Percentiles rank a stretch among this genome's conserved stretches.
phyloP scores from a whole-genome alignment of 805 yeast genomes.

The Metschnikowia lochheadii region DNA sequence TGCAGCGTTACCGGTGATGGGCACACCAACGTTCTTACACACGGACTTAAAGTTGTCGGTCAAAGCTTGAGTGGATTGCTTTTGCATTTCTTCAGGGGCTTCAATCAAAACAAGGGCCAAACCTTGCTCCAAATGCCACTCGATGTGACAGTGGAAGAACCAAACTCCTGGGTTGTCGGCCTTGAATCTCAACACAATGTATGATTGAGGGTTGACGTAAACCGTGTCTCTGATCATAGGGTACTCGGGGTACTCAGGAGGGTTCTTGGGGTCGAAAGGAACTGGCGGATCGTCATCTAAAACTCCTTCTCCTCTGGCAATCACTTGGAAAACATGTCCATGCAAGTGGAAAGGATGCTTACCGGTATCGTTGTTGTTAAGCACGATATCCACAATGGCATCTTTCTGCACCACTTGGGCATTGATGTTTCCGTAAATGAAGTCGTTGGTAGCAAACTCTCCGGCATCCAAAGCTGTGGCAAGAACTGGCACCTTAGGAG shows the following conservation, averaged over 20 bases:
- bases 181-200: slow-evolving; percentile 78
- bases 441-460: slow-evolving; percentile 47
- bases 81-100: slow-evolving; percentile 71
- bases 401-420: slow-evolving; percentile 64
- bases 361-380: slow-evolving; percentile 88
- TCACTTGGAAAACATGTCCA: slow-evolving; percentile 85
- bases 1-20: slow-evolving; percentile 81
- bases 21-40: slow-evolving; percentile 56
- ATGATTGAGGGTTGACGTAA: slow-evolving; percentile 77
- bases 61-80: slow-evolving; percentile 46
- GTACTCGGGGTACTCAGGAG: slow-evolving; percentile 51
- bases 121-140: slow-evolving; percentile 97
- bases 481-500: slow-evolving; percentile 84
- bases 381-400: slow-evolving; percentile 71
- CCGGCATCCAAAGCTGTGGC: slow-evolving; percentile 76
- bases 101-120: slow-evolving; percentile 77
- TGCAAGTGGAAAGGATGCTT: slow-evolving; percentile 97
- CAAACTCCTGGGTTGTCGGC: slow-evolving; percentile 98
- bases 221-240: slow-evolving; percentile 86
- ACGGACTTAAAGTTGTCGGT: slow-evolving; percentile 56
- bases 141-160: slow-evolving; percentile 98
- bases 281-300: slow-evolving; percentile 52
- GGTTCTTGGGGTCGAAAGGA: slow-evolving; percentile 48
- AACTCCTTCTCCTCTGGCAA: slow-evolving; percentile 64
- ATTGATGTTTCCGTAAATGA: slow-evolving; percentile 78